Base-by-base conservation (phyloP, 495 filamentous ascomycete species). In the Tuber aestivum region DNA sequence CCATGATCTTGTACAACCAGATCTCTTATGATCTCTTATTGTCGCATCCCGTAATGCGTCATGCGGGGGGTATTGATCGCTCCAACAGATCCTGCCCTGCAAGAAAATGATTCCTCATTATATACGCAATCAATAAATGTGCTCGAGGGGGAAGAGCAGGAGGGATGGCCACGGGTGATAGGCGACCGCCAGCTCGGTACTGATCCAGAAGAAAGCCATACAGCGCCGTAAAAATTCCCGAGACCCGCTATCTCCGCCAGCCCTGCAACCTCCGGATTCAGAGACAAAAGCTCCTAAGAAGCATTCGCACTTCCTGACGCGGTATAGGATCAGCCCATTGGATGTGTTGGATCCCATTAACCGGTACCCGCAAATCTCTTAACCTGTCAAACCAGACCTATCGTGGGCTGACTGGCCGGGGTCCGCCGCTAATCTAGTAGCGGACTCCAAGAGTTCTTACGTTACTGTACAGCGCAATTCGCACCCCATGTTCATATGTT, bases 31-130 rank as follows among this genome's bases (percentile, higher is more conserved):
- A n/a, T n/a, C n/a, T 40, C 7, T 40, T 40, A n/a, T n/a, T 61
- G 50, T 27, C 27, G 56, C 56, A 65, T 65, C 56, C 56, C 56
- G 56, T 27, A 7, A 35, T 65, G 27, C 56, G 35, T 35, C 56
- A 65, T 65, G 56, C 56, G 56, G 56, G 56, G 56, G 27, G 27
- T 65, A 65, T 27, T 65, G 56, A 65, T 65, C 56, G 56, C 56
- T 32, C 56, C 56, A 65, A 65, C 56, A 65, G 27, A 65, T 65
- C 35, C 12, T 14, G 56, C 35, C 35, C 56, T 27, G 35, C 56
- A 65, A 65, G 16, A 35, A 65, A 35, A 20, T 16, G 16, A 14
- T 32, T 32, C 27, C 18, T 12, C 32, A 18, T 2, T 10, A 65
- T 3, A 27, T 4, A 61, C 23, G 0, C 56, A 65, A 20, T 27